phyloP scores from a whole-genome alignment of 1,284 basidiomycete species.

The Thecaphora frezii region DNA sequence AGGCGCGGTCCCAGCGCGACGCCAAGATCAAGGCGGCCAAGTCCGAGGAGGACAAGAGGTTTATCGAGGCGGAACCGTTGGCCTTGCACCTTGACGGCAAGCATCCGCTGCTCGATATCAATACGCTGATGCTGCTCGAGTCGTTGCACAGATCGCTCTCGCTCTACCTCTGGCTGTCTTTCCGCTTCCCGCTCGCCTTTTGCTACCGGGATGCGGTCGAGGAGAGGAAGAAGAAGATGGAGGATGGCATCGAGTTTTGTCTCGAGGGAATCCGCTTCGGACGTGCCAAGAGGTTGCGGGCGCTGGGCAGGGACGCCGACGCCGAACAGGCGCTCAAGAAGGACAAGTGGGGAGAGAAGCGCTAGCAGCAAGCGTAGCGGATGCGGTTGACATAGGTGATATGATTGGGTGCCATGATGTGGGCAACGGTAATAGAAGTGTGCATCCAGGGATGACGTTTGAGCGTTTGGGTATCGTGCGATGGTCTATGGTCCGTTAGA shows the following conservation, averaged over 20 bases:
- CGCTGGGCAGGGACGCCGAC: conserved; percentile 18
- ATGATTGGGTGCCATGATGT: no score
- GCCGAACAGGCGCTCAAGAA: conserved; percentile 1
- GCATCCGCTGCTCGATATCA: conserved; percentile 33
- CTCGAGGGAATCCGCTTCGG: conserved; percentile 56
- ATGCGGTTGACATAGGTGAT: no score
- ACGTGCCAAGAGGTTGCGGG: conserved; percentile 35
- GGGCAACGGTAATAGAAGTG: no score
- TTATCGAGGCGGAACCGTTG: conserved; percentile 9
- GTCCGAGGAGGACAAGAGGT: background rate
- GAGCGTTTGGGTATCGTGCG: no score
- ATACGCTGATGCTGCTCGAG: conserved; percentile 68
- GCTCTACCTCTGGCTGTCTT: conserved; percentile 83
- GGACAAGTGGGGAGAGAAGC: background rate
- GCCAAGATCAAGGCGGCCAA: conserved; percentile 4
- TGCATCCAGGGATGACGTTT: no score
- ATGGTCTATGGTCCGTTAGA: no score
- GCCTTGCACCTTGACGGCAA: conserved; percentile 12
- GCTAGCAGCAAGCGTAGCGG: background rate
- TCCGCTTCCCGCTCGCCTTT: conserved; percentile 76
- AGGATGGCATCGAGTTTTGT: conserved; percentile 68
- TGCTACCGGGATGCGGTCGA: conserved; percentile 65
- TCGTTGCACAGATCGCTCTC: conserved; percentile 78
- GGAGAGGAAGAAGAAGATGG: conserved; percentile 69
- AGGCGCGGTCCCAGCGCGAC: background rate